Percentiles rank a stretch among this genome's conserved stretches.
Conservation (phyloP, 345 rosid species). For the Populus euphratica region DNA sequence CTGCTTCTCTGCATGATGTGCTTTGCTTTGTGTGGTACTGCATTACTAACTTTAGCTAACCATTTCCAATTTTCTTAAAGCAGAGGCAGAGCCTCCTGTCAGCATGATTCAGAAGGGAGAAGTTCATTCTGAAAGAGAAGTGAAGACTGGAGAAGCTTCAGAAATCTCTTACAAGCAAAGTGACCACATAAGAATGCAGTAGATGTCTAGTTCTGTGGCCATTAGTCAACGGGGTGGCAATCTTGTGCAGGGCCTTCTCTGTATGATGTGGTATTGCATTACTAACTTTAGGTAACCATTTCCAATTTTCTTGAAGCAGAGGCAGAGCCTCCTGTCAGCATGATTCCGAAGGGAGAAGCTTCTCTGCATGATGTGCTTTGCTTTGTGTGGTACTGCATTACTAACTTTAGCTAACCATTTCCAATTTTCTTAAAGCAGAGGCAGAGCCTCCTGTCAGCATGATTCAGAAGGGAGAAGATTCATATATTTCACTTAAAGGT, state of each 20-base stretch:
- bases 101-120: slow-evolving; percentile 28
- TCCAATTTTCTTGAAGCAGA: slow-evolving; percentile 26
- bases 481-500: too few relatives aligned
- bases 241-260: slow-evolving; percentile 20
- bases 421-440: slow-evolving; percentile 27
- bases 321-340: slow-evolving; percentile 21
- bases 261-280: neutral
- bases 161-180: slow-evolving; percentile 28
- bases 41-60: neutral
- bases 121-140: slow-evolving; percentile 28
- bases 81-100: slow-evolving; percentile 29
- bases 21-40: neutral
- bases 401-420: neutral
- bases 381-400: neutral
- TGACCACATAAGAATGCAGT: slow-evolving; percentile 22
- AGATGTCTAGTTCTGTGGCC: slow-evolving; percentile 24
- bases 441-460: slow-evolving; percentile 22
- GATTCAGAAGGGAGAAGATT: slow-evolving; percentile 28
- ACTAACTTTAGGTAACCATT: neutral
- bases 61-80: slow-evolving; percentile 12
- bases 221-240: slow-evolving; percentile 18
- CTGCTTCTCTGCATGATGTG: neutral
- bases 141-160: slow-evolving; percentile 27
- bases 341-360: slow-evolving; percentile 25
- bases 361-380: neutral